Evolutionary conservation across 2,329 filamentous ascomycete genomes (phyloP), one percentile per base, ranked within the genome.

Genomic region (Colletotrichum cordylinicola): DNA sequence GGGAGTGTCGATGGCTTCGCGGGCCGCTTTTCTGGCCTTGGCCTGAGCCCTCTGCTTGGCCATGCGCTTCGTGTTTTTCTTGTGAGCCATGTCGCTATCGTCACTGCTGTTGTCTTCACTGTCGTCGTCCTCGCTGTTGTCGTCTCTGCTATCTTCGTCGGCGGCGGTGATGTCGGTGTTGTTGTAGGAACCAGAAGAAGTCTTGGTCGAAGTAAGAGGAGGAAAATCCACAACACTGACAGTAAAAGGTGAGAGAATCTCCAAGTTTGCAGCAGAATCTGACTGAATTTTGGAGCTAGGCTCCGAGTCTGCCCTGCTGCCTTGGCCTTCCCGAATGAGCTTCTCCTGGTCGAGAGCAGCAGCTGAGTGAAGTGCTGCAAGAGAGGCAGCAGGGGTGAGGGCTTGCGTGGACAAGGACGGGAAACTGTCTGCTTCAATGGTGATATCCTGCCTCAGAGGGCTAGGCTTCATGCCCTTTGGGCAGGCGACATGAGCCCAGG

Each of bases 401-500:
- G 9, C n/a, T 29, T 33, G 4, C 13, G 58, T 18, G 29, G 29
- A 35, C 15, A 24, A 16, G 16, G 29, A 7, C 6, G 21, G 27
- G 55, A 27, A 10, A 9, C 12, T 6, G 21, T n/a, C 6, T 4
- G 9, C 18, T 29, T 31, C 55, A 6, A 12, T 13, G 21, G 33
- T 37, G 56, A 29, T 43, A 27, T 62, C 33, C 24, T 58, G 69
- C n/a, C 64, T 33, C 6, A 62, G 27, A n/a, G 62, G 55, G 10
- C 56, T 64, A 21, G 39, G 64, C 16, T 35, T 73, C 5, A 27
- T 39, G 12, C 29, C n/a, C 52, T 13, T 35, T 65, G 9, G 39
- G 39, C 37, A 24, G 9, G 55, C 73, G 4, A 75, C 35, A 18
- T 75, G 62, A 15, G 73, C 73, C 70, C 73, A 73, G 3, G 33